Base-by-base conservation (phyloP, 164 flowering plant species). In the Sedum album region DNA sequence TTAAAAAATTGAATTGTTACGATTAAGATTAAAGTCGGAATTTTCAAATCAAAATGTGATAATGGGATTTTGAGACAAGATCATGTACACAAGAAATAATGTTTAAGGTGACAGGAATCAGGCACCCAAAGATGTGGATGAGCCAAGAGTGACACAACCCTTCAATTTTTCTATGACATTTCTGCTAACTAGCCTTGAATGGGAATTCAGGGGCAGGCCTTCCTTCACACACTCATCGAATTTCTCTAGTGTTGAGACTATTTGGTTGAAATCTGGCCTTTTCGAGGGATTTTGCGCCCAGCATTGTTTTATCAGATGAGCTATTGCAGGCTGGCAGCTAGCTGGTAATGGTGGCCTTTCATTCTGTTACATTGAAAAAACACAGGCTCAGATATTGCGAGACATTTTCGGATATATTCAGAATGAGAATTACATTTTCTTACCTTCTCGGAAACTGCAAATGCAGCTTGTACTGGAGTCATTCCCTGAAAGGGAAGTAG, bases 391-490 rank as follows among this genome's bases (percentile, higher is more conserved):
- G 17, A 62, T 31, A 62, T 31, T 14, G n/a, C 7, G 17, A 63
- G 41, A 15, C 6, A 33, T 31, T 18, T 20, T 38, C 2, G 38
- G 18, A 64, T 10, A 15, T 26, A 25, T 20, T 64, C 44, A 13
- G 6, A 35, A 23, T 35, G 17, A n/a, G 38, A 62, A 62, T 11
- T 1, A 18, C 15, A 31, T 4, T 21, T 8, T 73, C 71, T 72
- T 2, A 90, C 97, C 97, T 93, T 93, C 69, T 89, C 91, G 33
- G 96, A 82, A 30, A 93, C 98, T 41, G 98, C 97, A 77, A 84
- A 93, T 15, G 98, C 98, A 68, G 98, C 98, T 77, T 93, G 98
- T 46, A 89, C 98, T 48, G 97, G 98, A 26, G 97, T 93, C 97
- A 93, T 93, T 35, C 93, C 97, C 77, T 91, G 94, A 69, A 89